Base-by-base conservation (phyloP, 2,329 filamentous ascomycete genomes). In the Hymenoscyphus occultus region DNA sequence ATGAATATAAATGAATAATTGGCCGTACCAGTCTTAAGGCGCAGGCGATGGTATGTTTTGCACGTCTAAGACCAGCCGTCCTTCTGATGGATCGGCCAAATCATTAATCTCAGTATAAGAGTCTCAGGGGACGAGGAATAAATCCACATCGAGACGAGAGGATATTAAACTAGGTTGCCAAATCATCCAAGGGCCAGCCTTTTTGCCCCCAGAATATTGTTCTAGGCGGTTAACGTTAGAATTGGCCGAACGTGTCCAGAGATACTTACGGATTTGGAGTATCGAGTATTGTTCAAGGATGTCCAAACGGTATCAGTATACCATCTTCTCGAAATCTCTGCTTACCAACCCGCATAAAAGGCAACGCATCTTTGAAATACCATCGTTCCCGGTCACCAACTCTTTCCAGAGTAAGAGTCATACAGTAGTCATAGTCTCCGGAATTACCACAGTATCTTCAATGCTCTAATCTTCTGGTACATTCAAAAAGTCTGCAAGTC, bases 181-280 rank as follows among this genome's bases (percentile, higher is more conserved):
- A 22, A 22, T 22, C 22, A 22, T 22, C 22, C 73, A 80, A 74
- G 0, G 74, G 75, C 80, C 80, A 81, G 1, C 42, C 45, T 0
- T 61, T 31, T 0, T 32, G 28, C 2, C 60, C 58, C 16, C 74
- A 71, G 64, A 77, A 80, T n/a, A 81, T 71, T 0, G 77, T 80
- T 5, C 78, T 80, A 48, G 32, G 19, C 13, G 13, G 3, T 22
- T 65, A 39, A 68, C 59, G 62, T 70, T 58, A 69, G 65, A 16
- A 59, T 60, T 39, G 45, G 48, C 28, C 51, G 32, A 32, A 48
- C 19, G 14, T 31, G 14, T 57, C 3, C 42, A 42, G 42, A 54
- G 39, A 35, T 59, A 76, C 78, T 70, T 63, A 80, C 78, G 79
- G 78, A 68, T 82, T 81, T 1, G 78, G 79, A 0, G 68, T 71